Evolutionary conservation across 129 eudicot genomes (phyloP), one percentile per base, ranked within the genome.

Genomic region (Ambrosia artemisiifolia): DNA sequence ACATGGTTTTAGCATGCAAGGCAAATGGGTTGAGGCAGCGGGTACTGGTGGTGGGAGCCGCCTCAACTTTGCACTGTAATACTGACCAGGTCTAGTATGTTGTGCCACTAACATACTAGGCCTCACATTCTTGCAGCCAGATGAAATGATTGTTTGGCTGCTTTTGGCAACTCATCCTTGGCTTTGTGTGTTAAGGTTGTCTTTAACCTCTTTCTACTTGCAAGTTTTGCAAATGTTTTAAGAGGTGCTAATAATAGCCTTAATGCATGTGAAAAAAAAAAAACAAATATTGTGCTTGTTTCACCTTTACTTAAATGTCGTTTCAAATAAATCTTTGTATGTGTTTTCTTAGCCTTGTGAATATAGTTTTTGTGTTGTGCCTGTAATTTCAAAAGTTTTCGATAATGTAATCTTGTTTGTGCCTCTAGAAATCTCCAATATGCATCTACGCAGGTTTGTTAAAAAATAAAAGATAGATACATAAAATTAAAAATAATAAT

Each of bases 151-250:
- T 30, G 14, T 75, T 82, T 75, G 83, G 77, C n/a, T 73, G 78
- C 38, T 40, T 59, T 42, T 65, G 88, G 92, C 95, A 88, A 83
- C 36, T 85, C 95, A 88, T 88, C 75, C 95, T 85, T 85, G 95
- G 95, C 95, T 88, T 78, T 71, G 62, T 78, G 81, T 65, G 75
- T 80, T 77, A 69, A 40, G 79, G 84, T 43, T 63, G 67, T 83
- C 60, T 83, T 63, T 42, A 35, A 60, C 34, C 59, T 20, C 50
- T 49, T 63, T 64, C 38, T 14, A 65, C 30, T 47, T 47, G 78
- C 40, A 73, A 13, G 1, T 14, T 47, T 35, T 59, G 38, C 51
- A 17, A 61, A 49, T 62, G 63, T 17, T 73, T 59, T 3, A 24
- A 64, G 51, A 13, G 76, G 60, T 10, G 17, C 11, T 71, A 30